Conservation (phyloP, 2,329 filamentous ascomycete species). For the Diaporthe ilicicola region DNA sequence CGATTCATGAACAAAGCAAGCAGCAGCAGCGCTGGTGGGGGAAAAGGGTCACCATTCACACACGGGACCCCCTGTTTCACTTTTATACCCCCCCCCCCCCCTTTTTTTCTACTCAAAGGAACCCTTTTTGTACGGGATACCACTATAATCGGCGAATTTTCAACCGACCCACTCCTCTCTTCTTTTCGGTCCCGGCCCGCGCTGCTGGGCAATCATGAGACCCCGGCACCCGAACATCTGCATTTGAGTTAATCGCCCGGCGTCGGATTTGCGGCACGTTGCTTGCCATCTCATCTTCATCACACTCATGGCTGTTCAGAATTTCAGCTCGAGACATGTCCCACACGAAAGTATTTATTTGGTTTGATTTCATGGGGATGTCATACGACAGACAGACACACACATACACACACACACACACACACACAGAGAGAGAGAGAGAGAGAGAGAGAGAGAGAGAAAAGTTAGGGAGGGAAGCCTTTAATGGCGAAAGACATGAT, state of each 20-base stretch:
- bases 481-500: conserved; percentile 13
- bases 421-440: not conserved
- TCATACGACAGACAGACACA: not conserved
- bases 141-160: conserved; percentile 23
- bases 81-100: conserved; percentile 31
- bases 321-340: not conserved
- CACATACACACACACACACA: too few relatives aligned
- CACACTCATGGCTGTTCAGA: not conserved
- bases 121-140: conserved; percentile 4
- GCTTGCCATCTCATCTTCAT: conserved; percentile 14
- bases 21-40: not conserved
- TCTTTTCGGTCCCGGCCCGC: conserved; percentile 6
- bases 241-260: conserved; percentile 16
- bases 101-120: conserved; percentile 16
- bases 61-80: conserved; percentile 13
- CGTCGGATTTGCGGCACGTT: conserved; percentile 22
- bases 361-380: conserved; percentile 1
- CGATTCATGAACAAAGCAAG: not conserved
- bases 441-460: not conserved
- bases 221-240: not conserved
- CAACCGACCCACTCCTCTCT: conserved; percentile 22
- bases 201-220: conserved; percentile 13
- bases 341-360: not conserved
- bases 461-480: not conserved
- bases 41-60: not conserved